Percentiles rank a stretch among this genome's conserved stretches.
Evolutionary conservation across 495 filamentous ascomycete species (phyloP).

Genomic region (Podospora pseudoanserina): DNA sequence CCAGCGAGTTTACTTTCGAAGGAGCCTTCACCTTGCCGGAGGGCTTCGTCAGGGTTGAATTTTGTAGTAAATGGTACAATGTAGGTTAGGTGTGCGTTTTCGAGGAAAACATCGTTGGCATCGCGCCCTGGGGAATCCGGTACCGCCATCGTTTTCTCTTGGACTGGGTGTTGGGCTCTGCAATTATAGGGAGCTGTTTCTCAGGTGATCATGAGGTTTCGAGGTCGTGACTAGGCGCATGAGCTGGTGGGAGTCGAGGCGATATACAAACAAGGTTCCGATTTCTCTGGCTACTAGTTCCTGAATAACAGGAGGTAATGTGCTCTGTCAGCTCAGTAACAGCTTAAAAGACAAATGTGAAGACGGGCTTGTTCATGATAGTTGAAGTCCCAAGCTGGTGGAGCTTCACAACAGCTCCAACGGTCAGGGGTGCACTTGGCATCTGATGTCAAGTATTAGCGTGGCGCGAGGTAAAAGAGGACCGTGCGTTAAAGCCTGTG

Average conservation of each 20-base stretch:
- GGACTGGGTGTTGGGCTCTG: not conserved
- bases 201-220: not conserved
- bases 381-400: constrained; percentile 1
- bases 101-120: constrained; percentile 54
- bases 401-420: not conserved
- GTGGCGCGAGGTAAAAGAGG: not conserved
- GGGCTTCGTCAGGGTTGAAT: constrained; percentile 59
- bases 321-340: not conserved
- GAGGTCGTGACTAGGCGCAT: not conserved
- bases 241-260: not conserved
- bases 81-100: constrained; percentile 71
- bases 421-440: not conserved
- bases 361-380: not conserved
- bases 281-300: not conserved
- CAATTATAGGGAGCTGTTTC: not conserved
- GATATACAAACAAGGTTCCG: not conserved
- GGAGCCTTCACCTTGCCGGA: constrained; percentile 44
- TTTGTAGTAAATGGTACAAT: constrained; percentile 69
- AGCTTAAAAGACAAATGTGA: not conserved
- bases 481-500: not conserved
- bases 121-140: constrained; percentile 11
- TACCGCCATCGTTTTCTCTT: constrained; percentile 18
- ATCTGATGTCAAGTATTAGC: not conserved
- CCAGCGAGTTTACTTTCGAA: constrained; percentile 41
- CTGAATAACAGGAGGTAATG: not conserved